phyloP scores from a whole-genome alignment of 129 eudicot genomes.

The Erigeron canadensis region DNA sequence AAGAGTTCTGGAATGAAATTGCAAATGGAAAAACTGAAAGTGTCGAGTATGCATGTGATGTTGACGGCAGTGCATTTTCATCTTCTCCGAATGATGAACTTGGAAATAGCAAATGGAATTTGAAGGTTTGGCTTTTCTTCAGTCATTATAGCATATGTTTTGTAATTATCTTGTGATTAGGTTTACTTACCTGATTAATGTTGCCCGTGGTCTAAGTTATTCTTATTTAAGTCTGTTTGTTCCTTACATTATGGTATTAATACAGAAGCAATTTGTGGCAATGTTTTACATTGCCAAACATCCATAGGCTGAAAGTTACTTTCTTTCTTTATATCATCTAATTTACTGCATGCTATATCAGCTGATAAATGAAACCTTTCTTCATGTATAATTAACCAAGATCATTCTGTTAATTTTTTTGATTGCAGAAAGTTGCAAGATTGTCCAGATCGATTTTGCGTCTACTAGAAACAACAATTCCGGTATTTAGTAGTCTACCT shows the following conservation, averaged over 20 bases:
- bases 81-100: constrained; percentile 80
- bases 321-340: not conserved
- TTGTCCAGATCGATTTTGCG: constrained; percentile 84
- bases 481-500: constrained; percentile 49
- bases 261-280: not conserved
- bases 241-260: not conserved
- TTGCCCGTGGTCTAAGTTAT: not conserved
- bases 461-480: constrained; percentile 78
- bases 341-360: not conserved
- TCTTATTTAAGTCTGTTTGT: not conserved
- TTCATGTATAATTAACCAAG: constrained; percentile 17
- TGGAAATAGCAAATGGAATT: constrained; percentile 96
- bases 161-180: not conserved
- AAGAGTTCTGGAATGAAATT: constrained; percentile 97
- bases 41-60: constrained; percentile 99
- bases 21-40: constrained; percentile 82
- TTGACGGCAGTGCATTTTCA: constrained; percentile 99
- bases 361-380: not conserved
- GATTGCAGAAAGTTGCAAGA: constrained; percentile 76
- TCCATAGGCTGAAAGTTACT: not conserved
- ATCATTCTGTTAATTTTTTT: constrained; percentile 18
- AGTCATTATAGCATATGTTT: not conserved
- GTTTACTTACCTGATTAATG: not conserved
- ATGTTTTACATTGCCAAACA: not conserved
- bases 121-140: constrained; percentile 58